Base-by-base conservation (phyloP, 1,284 basidiomycete genomes). In the Puccinia hordei region DNA sequence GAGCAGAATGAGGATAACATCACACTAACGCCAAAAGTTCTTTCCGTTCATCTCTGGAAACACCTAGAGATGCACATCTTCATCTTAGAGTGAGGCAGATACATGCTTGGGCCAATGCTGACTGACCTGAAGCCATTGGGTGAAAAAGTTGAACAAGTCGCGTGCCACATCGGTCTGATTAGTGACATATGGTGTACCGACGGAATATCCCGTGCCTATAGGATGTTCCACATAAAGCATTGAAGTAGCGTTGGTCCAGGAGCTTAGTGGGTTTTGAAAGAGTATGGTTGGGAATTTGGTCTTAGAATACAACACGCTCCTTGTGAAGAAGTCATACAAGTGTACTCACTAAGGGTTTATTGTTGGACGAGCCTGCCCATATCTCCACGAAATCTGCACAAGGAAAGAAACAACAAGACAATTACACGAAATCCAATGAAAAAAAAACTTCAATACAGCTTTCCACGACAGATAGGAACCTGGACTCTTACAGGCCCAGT, bases 341-440 rank as follows among this genome's bases (percentile, higher is more conserved):
- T 57, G 9, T 44, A 92, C 94, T 83, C 91, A 91, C 84, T 89
- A 90, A 82, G 90, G 88, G 82, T 93, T 94, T 1, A 86, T 86
- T 0, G 88, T 90, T 0, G 92, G 90, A 77, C 88, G 88, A 2
- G 90, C 90, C 44, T 89, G 89, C 0, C 92, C 92, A 66, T 83
- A 87, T 10, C 88, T 86, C 92, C 92, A 92, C 35, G 86, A 44
- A 44, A 73, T 73, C 72, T 73, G 38, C 22, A 30, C 0, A 15
- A 15, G 10, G 9, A 19, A 53, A 24, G 24, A 46, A 35, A 51
- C 68, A 12, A 15, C 4, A 6, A 4, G 38, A 24, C n/a, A n/a
- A n/a, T n/a, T n/a, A n/a, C n/a, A n/a, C n/a, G n/a, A 33, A 30
- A 17, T 30, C 30, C 35, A 17, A 10, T 46, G 27, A 17, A 13